Conservation (phyloP, 306 rosid species). For the Lathyrus oleraceus region DNA sequence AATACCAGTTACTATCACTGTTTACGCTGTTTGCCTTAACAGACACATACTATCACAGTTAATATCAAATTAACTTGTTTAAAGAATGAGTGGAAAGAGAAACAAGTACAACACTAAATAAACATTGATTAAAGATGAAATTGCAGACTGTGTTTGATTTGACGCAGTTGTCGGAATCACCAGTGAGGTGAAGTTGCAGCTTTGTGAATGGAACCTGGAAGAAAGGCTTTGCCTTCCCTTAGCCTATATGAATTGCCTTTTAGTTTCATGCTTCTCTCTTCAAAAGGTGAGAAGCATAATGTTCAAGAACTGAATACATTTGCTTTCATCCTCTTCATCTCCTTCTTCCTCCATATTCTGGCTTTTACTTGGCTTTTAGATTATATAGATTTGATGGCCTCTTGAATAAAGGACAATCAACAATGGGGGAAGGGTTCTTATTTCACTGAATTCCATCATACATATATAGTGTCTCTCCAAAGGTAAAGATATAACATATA, state of each 20-base stretch:
- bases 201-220: constrained; percentile 52
- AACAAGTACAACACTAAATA: constrained; percentile 21
- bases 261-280: constrained; percentile 37
- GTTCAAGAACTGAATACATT: constrained; percentile 8
- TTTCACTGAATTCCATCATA: constrained; percentile 9
- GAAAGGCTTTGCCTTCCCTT: constrained; percentile 88
- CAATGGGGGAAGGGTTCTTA: constrained; percentile 1
- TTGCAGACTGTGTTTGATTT: neutral
- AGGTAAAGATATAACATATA: constrained; percentile 20
- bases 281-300: constrained; percentile 41
- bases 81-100: constrained; percentile 31
- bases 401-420: constrained; percentile 18
- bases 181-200: neutral
- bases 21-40: constrained; percentile 32
- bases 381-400: neutral
- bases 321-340: constrained; percentile 40
- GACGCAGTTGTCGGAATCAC: neutral
- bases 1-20: constrained; percentile 16
- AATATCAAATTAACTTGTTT: neutral
- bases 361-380: constrained; percentile 4
- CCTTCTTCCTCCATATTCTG: constrained; percentile 56
- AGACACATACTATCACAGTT: constrained; percentile 1
- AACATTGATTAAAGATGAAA: neutral
- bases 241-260: constrained; percentile 81
- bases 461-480: constrained; percentile 32